Percentiles rank a stretch among this genome's conserved stretches.
Evolutionary conservation across 1,139 yeast genomes (phyloP).

Genomic region (Debaryomycetaceae sp.): DNA sequence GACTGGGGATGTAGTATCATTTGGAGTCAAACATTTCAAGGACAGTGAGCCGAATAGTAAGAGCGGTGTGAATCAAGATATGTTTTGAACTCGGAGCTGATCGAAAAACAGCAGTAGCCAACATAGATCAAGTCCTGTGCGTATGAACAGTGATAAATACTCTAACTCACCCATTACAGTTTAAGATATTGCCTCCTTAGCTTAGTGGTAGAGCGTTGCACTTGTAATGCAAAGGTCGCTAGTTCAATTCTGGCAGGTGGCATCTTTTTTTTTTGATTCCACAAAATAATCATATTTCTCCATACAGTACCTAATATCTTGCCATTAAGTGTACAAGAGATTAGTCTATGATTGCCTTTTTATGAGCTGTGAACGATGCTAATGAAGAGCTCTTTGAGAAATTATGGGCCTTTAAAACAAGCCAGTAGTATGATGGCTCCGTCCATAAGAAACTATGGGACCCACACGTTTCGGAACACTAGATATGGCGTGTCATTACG

Average conservation of each 20-base stretch:
- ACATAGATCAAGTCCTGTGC: too few species aligned
- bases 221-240: slow-evolving; percentile 95
- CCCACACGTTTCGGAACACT: neutral
- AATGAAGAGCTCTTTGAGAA: neutral
- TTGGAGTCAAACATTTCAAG: too few species aligned
- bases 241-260: slow-evolving; percentile 93
- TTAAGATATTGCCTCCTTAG: slow-evolving; percentile 57
- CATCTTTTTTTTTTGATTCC: slow-evolving; percentile 29
- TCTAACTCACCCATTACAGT: too few species aligned
- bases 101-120: too few species aligned
- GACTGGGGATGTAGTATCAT: too few species aligned
- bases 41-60: too few species aligned
- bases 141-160: too few species aligned
- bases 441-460: neutral
- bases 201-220: slow-evolving; percentile 97
- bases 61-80: too few species aligned
- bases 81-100: too few species aligned
- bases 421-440: neutral
- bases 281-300: neutral
- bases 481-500: neutral
- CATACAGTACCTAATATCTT: neutral
- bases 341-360: neutral
- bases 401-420: neutral
- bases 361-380: neutral
- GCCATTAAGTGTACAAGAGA: neutral